Evolutionary conservation across 2,329 filamentous ascomycete genomes (phyloP).

Genomic region (Scortechinia acanthostroma): DNA sequence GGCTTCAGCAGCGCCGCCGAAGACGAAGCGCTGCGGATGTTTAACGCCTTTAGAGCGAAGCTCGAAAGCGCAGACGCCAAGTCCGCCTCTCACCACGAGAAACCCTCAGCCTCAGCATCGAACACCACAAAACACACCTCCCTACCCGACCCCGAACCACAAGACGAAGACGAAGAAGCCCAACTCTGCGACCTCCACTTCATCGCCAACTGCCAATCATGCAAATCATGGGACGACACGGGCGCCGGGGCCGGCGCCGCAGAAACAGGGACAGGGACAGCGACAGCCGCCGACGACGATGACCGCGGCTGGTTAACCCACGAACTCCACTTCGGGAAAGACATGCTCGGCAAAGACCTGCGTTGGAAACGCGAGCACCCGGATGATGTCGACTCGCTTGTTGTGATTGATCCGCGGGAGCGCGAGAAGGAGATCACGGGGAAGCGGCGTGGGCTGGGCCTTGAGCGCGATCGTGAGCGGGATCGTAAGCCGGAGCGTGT

Average conservation of each 20-base stretch:
- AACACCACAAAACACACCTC: slow-evolving; percentile 6
- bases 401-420: slow-evolving; percentile 56
- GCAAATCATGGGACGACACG: slow-evolving; percentile 32
- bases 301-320: slow-evolving; percentile 49
- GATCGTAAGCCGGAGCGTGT: slow-evolving; percentile 2
- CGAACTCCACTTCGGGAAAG: slow-evolving; percentile 52
- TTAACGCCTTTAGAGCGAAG: slow-evolving; percentile 52
- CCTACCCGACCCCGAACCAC: slow-evolving; percentile 14
- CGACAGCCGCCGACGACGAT: slow-evolving; percentile 3
- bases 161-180: slow-evolving; percentile 6
- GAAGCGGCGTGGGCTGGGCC: slow-evolving; percentile 20
- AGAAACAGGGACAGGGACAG: slow-evolving; percentile 4
- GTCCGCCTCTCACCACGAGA: slow-evolving; percentile 13
- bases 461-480: slow-evolving; percentile 20
- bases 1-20: slow-evolving; percentile 24
- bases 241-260: too few species aligned
- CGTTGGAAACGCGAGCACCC: slow-evolving; percentile 56
- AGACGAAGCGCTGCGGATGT: slow-evolving; percentile 41
- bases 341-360: slow-evolving; percentile 53
- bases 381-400: slow-evolving; percentile 34
- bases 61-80: slow-evolving; percentile 28
- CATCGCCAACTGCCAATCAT: slow-evolving; percentile 4
- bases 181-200: slow-evolving; percentile 4
- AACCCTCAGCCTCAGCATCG: too few species aligned
- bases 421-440: slow-evolving; percentile 37